These are phyloP conservation scores for Entomortierella parvispora DNA, from an alignment of 192 early-diverging fungal genomes.

Conservation along the genomic window DNA sequence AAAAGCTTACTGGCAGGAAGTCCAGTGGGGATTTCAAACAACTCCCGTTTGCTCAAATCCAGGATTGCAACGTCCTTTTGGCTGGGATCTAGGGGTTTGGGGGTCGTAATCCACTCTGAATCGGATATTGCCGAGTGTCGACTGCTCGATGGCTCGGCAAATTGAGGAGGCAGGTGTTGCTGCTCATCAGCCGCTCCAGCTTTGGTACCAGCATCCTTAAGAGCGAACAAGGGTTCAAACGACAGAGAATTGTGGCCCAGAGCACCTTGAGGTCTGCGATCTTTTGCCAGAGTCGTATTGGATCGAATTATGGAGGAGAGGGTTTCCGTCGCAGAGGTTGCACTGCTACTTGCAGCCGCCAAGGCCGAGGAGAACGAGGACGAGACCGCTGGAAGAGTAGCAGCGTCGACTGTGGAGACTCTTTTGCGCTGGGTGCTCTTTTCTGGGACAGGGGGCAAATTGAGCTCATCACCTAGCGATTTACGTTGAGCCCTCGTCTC, in stretches of 20 bases:
- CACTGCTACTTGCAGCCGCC: background rate
- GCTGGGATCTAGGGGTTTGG: conserved; percentile 8
- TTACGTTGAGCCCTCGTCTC: conserved; percentile 23
- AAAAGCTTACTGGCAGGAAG: conserved; percentile 30
- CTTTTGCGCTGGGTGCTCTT: conserved; percentile 41
- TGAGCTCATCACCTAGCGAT: conserved; percentile 42
- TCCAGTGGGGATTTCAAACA: conserved; percentile 29
- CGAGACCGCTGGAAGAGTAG: conserved; percentile 15
- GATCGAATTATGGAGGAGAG: conserved; percentile 1
- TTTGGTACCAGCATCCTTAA: conserved; percentile 21
- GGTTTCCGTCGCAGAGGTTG: conserved; percentile 8
- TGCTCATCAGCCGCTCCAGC: background rate
- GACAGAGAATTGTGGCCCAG: conserved; percentile 17
- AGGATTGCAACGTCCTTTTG: conserved; percentile 40
- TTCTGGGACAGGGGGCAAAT: conserved; percentile 33
- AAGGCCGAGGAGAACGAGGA: conserved; percentile 11
- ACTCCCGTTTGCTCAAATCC: conserved; percentile 39
- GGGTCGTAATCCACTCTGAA: conserved; percentile 28
- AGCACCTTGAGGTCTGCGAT: conserved; percentile 15
- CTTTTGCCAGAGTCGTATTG: conserved; percentile 6
- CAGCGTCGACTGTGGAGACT: conserved; percentile 37
- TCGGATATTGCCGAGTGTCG: conserved; percentile 36
- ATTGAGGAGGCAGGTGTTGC: background rate
- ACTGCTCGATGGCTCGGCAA: conserved; percentile 5
- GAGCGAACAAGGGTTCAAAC: conserved; percentile 44